Base-by-base conservation (phyloP, 176 grass and related monocot genomes). In the Dendrocalamus sinicus region DNA sequence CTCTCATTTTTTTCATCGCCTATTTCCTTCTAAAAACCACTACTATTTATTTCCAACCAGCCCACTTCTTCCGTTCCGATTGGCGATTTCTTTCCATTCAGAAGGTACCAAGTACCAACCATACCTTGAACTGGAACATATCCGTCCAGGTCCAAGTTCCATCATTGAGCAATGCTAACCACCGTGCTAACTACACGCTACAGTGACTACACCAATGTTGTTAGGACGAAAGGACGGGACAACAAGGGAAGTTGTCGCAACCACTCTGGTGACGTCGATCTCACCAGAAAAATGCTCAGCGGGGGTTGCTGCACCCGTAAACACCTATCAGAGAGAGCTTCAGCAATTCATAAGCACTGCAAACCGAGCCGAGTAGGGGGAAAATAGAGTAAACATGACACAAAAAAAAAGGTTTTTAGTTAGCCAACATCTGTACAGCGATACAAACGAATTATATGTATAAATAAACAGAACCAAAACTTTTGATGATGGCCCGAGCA, bases 371-470 rank as follows among this genome's bases (percentile, higher is more conserved):
- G 12, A 24, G 11, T 7, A 41, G 43, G 20, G 1, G 17, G 48
- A 19, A 73, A 78, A 66, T 80, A 10, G 59, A 88, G 73, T 79
- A 79, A 79, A 73, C 47, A 77, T 46, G 32, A 54, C 57, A 89
- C 26, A 64, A 44, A 65, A 79, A 65, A 79, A 52, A 10, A 15
- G 15, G 44, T 77, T 76, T 64, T 35, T 2, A 58, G 71, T 77
- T 85, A 77, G 70, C 53, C 81, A 77, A 19, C 53, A 66, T 55
- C 89, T 91, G 71, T 91, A 88, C 86, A 91, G 13, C 35, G 55
- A 19, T 84, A 77, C 81, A 47, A 88, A 91, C 72, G 71, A 91
- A 91, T 85, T 81, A 81, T 84, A 84, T 76, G 69, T 85, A 75
- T 75, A 60, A 72, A 91, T 73, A 91, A 78, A 65, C 76, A 76